Percentiles rank a stretch among this genome's conserved stretches.
These are phyloP conservation scores for Phylloporus arenicola DNA, from an alignment of 768 basidiomycete species.

Conservation along the genomic window DNA sequence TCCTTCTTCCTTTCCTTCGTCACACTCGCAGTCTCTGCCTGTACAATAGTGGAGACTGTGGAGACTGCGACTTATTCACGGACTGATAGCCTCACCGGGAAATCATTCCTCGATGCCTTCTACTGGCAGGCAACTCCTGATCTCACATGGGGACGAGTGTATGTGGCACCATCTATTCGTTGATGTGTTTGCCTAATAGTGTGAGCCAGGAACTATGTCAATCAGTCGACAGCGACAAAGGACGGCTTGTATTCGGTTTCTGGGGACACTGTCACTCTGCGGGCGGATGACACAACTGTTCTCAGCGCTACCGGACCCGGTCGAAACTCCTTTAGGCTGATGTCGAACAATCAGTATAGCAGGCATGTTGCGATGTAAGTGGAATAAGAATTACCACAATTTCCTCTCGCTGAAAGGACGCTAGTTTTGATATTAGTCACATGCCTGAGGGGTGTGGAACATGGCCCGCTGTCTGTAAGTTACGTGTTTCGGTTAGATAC, in stretches of 20 bases:
- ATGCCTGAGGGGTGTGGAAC: slow-evolving; percentile 38
- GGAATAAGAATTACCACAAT: background rate
- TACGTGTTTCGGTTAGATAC: background rate
- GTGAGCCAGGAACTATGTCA: slow-evolving; percentile 37
- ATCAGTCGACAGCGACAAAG: slow-evolving; percentile 41
- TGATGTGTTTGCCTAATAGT: background rate
- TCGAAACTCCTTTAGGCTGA: slow-evolving; percentile 34
- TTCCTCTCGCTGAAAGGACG: background rate
- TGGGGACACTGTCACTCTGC: slow-evolving; percentile 33
- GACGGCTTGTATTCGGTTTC: slow-evolving; percentile 55
- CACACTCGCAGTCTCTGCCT: slow-evolving; percentile 4
- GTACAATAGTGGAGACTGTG: slow-evolving; percentile 24
- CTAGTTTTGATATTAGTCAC: slow-evolving; percentile 32
- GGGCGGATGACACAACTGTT: slow-evolving; percentile 30
- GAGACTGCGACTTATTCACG: slow-evolving; percentile 42
- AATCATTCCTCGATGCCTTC: slow-evolving; percentile 39
- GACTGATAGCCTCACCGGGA: slow-evolving; percentile 44
- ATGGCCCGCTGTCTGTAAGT: slow-evolving; percentile 35
- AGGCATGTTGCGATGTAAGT: slow-evolving; percentile 32
- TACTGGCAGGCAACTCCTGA: slow-evolving; percentile 29
- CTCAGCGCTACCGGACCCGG: slow-evolving; percentile 29
- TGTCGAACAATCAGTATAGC: slow-evolving; percentile 26
- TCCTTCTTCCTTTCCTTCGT: slow-evolving; percentile 1
- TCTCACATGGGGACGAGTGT: slow-evolving; percentile 33
- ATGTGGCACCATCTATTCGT: background rate